Evolutionary conservation across 2,329 filamentous ascomycete genomes (phyloP).

Genomic region (Aureobasidium leucospermi): DNA sequence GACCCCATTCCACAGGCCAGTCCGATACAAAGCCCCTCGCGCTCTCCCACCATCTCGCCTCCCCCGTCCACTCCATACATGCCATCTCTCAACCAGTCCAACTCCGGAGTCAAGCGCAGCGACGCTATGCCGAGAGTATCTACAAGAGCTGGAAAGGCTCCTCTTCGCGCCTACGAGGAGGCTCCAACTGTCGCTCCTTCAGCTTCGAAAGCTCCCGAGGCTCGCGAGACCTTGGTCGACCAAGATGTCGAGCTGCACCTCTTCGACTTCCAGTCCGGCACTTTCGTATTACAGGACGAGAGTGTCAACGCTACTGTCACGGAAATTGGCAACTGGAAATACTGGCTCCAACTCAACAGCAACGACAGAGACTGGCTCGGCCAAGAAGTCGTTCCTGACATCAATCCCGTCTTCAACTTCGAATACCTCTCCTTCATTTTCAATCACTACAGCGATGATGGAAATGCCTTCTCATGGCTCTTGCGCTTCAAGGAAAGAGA

Average conservation of each 20-base stretch:
- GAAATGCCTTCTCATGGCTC: constrained; percentile 90
- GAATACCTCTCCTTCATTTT: constrained; percentile 99
- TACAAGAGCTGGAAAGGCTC: constrained; percentile 21
- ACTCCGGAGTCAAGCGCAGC: constrained; percentile 17
- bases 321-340: constrained; percentile 85
- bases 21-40: constrained; percentile 44
- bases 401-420: constrained; percentile 98
- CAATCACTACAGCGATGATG: constrained; percentile 86
- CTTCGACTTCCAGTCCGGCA: constrained; percentile 81
- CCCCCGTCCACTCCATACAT: constrained; percentile 17
- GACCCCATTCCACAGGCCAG: constrained; percentile 54
- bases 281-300: constrained; percentile 74
- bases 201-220: constrained; percentile 55
- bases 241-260: constrained; percentile 82
- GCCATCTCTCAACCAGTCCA: constrained; percentile 1
- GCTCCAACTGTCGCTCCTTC: constrained; percentile 54
- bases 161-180: constrained; percentile 29
- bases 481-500: constrained; percentile 81
- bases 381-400: constrained; percentile 76
- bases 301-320: constrained; percentile 71
- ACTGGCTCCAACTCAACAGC: constrained; percentile 83
- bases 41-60: constrained; percentile 29
- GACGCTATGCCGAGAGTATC: constrained; percentile 25
- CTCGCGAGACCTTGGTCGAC: constrained; percentile 64
- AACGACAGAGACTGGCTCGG: constrained; percentile 77